Evolutionary conservation across 2,329 filamentous ascomycete genomes (phyloP), one percentile per base, ranked within the genome.

Genomic region (Cordyceps militaris): DNA sequence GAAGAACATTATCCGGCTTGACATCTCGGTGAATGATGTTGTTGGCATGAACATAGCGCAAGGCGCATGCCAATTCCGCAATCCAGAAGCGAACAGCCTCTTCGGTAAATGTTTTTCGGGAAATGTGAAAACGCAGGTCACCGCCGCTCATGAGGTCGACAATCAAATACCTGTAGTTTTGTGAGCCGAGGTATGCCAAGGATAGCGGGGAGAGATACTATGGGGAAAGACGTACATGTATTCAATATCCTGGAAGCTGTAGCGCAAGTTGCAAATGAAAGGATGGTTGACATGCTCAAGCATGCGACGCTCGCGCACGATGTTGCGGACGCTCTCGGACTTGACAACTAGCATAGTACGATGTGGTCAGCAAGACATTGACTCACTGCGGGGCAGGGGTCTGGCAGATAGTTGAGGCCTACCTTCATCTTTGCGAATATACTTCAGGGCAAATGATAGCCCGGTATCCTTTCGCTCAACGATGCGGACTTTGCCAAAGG

Each of bases 341-440:
- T 93, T 90, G 66, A 99, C 91, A 66, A 99, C 93, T 96, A 71
- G 65, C 9, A 57, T 48, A 44, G 57, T 68, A 64, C 56, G 63
- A 28, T 44, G 56, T 58, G 19, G 52, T 70, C 62, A 67, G 67
- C 60, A 36, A 57, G 55, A 57, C 55, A 57, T 50, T 50, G 55
- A 50, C 23, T 50, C 47, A 51, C 32, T 26, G 5, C 6, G 11
- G 46, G 14, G 32, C 16, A 57, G 26, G 40, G 30, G 40, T 49
- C 11, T 16, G 24, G 14, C 24, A 26, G 11, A 54, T 38, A 14
- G 14, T 3, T 2, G 4, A 14, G n/a, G 19, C 84, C 61, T 69
- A 92, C 91, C 89, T 84, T 97, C 93, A 88, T 97, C 93, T 82
- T 97, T 97, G 64, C 92, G 86, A 63, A 97, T 97, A 73, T 97